Conservation (phyloP, 768 basidiomycete genomes). For the Podaxis rugospora region DNA sequence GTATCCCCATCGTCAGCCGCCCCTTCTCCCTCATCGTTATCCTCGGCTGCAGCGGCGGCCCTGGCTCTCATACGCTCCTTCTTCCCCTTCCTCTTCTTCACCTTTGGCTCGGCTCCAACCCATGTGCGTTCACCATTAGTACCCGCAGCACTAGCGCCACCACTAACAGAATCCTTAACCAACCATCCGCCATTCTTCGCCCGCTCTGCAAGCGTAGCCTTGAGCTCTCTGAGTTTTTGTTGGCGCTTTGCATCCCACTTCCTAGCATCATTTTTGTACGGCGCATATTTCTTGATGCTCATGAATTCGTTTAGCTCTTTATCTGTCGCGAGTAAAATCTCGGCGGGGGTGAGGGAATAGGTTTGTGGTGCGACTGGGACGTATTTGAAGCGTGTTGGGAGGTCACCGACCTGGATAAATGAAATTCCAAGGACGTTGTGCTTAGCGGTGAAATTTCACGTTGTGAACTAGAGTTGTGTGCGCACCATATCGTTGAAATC, state of each 20-base stretch:
- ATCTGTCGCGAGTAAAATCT: constrained; percentile 90
- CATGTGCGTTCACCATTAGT: constrained; percentile 16
- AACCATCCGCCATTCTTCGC: constrained; percentile 12
- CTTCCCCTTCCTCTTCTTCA: constrained; percentile 37
- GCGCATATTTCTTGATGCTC: constrained; percentile 85
- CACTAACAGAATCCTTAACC: constrained; percentile 13
- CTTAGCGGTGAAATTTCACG: neutral
- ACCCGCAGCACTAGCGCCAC: constrained; percentile 16
- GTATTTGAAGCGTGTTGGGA: constrained; percentile 94
- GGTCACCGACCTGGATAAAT: constrained; percentile 66
- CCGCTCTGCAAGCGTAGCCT: constrained; percentile 51
- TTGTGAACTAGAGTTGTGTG: constrained; percentile 10
- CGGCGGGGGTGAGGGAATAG: constrained; percentile 73
- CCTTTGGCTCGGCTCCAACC: constrained; percentile 16
- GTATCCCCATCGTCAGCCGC: constrained; percentile 11
- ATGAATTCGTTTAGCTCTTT: constrained; percentile 90
- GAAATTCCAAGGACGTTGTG: neutral
- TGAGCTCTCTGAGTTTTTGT: constrained; percentile 70
- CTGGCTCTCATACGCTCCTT: constrained; percentile 24
- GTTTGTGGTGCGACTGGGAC: constrained; percentile 55
- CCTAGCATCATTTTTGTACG: constrained; percentile 51
- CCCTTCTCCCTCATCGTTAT: constrained; percentile 18
- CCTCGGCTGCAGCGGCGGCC: constrained; percentile 25
- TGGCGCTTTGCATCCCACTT: constrained; percentile 62
- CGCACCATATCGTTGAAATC: constrained; percentile 95